Base-by-base conservation (phyloP, 2,329 filamentous ascomycete species). In the Xylaria sp. region DNA sequence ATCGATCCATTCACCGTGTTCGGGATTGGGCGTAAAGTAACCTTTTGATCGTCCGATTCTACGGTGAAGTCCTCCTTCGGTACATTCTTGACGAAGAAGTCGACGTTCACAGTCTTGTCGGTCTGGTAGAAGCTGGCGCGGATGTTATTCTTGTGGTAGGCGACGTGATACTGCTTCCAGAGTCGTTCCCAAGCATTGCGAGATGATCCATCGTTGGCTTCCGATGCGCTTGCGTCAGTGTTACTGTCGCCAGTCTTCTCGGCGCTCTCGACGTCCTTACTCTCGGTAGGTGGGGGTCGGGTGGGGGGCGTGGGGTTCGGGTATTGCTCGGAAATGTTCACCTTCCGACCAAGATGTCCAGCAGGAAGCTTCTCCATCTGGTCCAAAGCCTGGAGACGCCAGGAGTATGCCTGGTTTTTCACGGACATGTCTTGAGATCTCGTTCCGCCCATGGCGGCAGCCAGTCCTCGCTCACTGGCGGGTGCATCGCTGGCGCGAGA, bases 1-100 rank as follows among this genome's bases (percentile, higher is more conserved):
- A 91, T 79, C 1, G 78, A 17, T 49, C 70, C 5, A 78, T 75
- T 13, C 72, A 77, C 17, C 71, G 69, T 26, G 82, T 75, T 18
- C 82, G 86, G 66, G 88, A 89, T 44, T 11, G 65, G 64, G 16
- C 45, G 51, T 7, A 69, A 49, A 17, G 48, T 60, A 20, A 70
- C 44, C 46, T 59, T 59, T 9, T 60, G 60, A 16, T 48, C 39
- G 18, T 63, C 52, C n/a, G 64, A 74, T 7, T 74, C 63, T 2
- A 80, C 70, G 37, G 70, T 51, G 21, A 81, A 70, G 40, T 68
- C 68, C 17, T 74, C 71, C 41, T 74, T 72, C 50, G 75, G 65
- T 17, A 76, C 67, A 7, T 73, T 72, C 57, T 77, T 78, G 37
- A 71, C 64, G 51, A 77, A 77, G 4, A 77, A 56, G 13, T 71